Conservation (phyloP, 768 basidiomycete species). For the Trametes cubensis region DNA sequence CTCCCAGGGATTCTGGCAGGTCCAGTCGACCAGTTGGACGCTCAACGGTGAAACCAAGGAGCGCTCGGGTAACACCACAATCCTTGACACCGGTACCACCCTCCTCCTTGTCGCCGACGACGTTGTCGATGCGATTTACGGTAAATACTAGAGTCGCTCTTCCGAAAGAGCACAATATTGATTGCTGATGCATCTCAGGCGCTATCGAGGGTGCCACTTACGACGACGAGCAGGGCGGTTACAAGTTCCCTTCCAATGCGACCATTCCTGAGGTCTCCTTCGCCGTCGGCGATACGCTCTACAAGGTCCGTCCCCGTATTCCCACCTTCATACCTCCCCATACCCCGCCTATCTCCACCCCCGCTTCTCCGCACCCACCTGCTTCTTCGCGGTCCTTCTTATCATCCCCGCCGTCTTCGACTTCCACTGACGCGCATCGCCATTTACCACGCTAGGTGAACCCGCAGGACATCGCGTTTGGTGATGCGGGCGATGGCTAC, state of each 20-base stretch:
- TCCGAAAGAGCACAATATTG: neutral
- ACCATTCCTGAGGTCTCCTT: constrained; percentile 37
- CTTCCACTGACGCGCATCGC: neutral
- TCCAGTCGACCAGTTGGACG: constrained; percentile 33
- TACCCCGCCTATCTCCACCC: neutral
- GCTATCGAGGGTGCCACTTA: constrained; percentile 40
- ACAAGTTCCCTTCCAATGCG: constrained; percentile 39
- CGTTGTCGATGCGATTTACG: constrained; percentile 38
- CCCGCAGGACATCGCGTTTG: constrained; percentile 31
- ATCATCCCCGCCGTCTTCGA: neutral
- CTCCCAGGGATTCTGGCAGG: constrained; percentile 45
- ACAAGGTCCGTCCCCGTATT: constrained; percentile 28
- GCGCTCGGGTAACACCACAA: constrained; percentile 38
- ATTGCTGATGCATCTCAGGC: constrained; percentile 27
- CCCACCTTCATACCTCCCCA: too few species aligned
- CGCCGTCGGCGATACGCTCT: constrained; percentile 38
- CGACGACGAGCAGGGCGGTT: constrained; percentile 41
- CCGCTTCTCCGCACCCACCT: neutral
- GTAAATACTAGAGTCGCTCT: neutral
- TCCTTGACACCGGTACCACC: constrained; percentile 43
- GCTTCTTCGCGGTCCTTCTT: neutral
- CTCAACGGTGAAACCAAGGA: constrained; percentile 32
- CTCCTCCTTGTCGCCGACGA: constrained; percentile 38
- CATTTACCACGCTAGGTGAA: constrained; percentile 15
- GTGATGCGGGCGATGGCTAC: constrained; percentile 32